Percentiles rank a stretch among this genome's conserved stretches.
phyloP scores from a whole-genome alignment of 306 rosid genomes.

The Malus domestica region ASM211411v1 NC_041800.1:12201001-12201500 shows the following conservation, averaged over 20 bases:
- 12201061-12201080: constrained; percentile 5
- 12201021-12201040: background rate
- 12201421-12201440: constrained; percentile 14
- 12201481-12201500: constrained; percentile 49
- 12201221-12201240: constrained; percentile 60
- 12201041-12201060: background rate
- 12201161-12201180: constrained; percentile 50
- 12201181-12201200: constrained; percentile 90
- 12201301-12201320: constrained; percentile 9
- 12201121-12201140: constrained; percentile 80
- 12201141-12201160: constrained; percentile 43
- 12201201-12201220: constrained; percentile 67
- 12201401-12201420: constrained; percentile 2
- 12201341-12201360: constrained; percentile 88
- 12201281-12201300: constrained; percentile 17
- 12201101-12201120: constrained; percentile 84
- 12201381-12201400: background rate
- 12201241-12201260: constrained; percentile 40
- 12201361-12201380: background rate
- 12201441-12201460: constrained; percentile 97
- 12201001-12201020: background rate
- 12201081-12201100: constrained; percentile 41
- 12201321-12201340: constrained; percentile 77
- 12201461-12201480: constrained; percentile 80
- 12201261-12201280: background rate